Percentiles rank a stretch among this genome's conserved stretches.
These are phyloP conservation scores for Bruguiera gymnorhiza DNA, from an alignment of 345 rosid genomes.

Conservation along the genomic window DNA sequence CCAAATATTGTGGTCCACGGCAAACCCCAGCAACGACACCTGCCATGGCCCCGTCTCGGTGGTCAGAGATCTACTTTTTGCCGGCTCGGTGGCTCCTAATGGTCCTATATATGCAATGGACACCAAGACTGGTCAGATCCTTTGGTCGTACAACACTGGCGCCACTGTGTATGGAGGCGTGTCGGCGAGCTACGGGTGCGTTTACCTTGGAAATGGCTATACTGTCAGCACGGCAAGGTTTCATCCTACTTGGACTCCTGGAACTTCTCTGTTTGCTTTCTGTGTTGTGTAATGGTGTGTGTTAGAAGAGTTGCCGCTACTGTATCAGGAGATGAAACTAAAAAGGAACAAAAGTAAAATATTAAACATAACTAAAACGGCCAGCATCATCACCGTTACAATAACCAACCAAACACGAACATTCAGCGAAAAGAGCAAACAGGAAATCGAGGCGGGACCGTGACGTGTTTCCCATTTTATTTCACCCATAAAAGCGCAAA, in stretches of 20 bases:
- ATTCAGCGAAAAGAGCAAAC: no score
- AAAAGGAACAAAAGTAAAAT: no score
- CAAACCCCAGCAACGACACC: constrained; percentile 44
- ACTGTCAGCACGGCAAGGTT: constrained; percentile 24
- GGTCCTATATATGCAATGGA: constrained; percentile 47
- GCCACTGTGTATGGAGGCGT: constrained; percentile 42
- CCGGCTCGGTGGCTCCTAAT: constrained; percentile 39
- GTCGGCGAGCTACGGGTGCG: constrained; percentile 40
- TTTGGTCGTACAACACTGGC: constrained; percentile 41
- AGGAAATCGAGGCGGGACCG: no score
- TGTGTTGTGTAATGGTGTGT: constrained; percentile 7
- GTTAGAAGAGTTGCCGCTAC: no score
- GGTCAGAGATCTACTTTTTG: constrained; percentile 35
- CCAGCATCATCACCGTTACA: no score
- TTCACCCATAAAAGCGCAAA: no score
- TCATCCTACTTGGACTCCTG: constrained; percentile 45
- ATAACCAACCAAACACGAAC: no score
- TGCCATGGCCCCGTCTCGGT: constrained; percentile 36
- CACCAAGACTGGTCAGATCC: constrained; percentile 28
- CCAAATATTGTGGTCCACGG: constrained; percentile 33
- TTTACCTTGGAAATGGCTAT: constrained; percentile 42
- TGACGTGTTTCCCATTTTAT: no score
- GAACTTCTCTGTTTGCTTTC: constrained; percentile 38
- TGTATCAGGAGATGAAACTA: no score
- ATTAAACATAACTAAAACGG: no score